Conservation (phyloP, 2,329 filamentous ascomycete genomes). For the Purpureocillium takamizusanense region DNA sequence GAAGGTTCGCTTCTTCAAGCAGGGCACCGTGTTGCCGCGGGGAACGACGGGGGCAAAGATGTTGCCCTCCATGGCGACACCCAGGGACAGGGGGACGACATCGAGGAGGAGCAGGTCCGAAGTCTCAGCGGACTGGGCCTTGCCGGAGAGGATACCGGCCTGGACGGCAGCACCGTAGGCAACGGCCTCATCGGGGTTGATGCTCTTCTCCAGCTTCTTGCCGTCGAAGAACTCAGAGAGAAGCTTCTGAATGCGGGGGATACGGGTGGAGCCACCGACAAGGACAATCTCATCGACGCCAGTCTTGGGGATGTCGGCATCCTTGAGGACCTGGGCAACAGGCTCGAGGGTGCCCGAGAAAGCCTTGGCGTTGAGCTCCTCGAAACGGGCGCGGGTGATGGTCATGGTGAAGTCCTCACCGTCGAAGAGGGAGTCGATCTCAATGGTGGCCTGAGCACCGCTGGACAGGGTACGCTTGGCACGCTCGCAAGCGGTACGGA, state of each 20-base stretch:
- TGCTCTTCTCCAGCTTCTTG: slow-evolving; percentile 99
- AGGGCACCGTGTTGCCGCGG: slow-evolving; percentile 67
- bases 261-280: slow-evolving; percentile 98
- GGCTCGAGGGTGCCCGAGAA: slow-evolving; percentile 92
- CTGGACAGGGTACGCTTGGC: slow-evolving; percentile 98
- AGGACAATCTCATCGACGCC: slow-evolving; percentile 97
- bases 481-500: slow-evolving; percentile 97
- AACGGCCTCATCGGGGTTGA: slow-evolving; percentile 99
- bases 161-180: slow-evolving; percentile 98
- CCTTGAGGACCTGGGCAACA: slow-evolving; percentile 94
- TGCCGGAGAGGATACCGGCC: slow-evolving; percentile 96
- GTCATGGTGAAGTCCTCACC: slow-evolving; percentile 95
- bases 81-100: slow-evolving; percentile 90
- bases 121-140: slow-evolving; percentile 92
- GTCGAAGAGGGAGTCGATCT: slow-evolving; percentile 98
- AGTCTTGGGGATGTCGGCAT: slow-evolving; percentile 78
- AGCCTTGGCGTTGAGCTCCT: slow-evolving; percentile 93
- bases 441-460: slow-evolving; percentile 93
- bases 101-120: slow-evolving; percentile 91
- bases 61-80: slow-evolving; percentile 99
- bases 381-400: slow-evolving; percentile 98
- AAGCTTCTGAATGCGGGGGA: slow-evolving; percentile 97
- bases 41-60: slow-evolving; percentile 93
- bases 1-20: slow-evolving; percentile 77
- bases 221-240: slow-evolving; percentile 98